Evolutionary conservation across 2,329 filamentous ascomycete species (phyloP), one percentile per base, ranked within the genome.

Genomic region (Beauveria rudraprayagi): DNA sequence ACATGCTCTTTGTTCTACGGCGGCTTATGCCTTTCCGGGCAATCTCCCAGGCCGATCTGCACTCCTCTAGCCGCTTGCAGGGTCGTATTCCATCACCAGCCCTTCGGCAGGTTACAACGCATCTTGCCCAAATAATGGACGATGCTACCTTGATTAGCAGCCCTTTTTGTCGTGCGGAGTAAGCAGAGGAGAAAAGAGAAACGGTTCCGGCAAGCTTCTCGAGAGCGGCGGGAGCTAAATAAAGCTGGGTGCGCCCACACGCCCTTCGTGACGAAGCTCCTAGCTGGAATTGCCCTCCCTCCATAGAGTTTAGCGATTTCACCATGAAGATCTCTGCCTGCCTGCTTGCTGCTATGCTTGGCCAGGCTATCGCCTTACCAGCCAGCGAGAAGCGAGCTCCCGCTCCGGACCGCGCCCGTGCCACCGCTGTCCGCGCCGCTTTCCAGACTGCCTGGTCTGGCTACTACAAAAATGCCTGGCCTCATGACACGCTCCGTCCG

Each of bases 401-500:
- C 17, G 34, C 52, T 22, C 61, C 61, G 5, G 52, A 63, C 41
- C 46, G 52, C n/a, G 51, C 16, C 9, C 56, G 61, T 37, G 61
- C 61, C 46, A 28, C 22, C 5, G 56, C 40, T 5, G 61, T 63
- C 46, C 56, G 56, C 40, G 28, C 85, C 60, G 86, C 86, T 0
- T 93, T 92, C 68, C 77, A 82, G 62, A 81, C 81, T 66, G 86
- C 88, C 3, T 92, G 89, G 88, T 74, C 85, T 62, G 89, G 87
- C 2, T 93, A 93, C 71, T 82, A 84, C 68, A 76, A 84, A 73
- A 84, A 90, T 73, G 90, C 90, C 0, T 93, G 90, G 64, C 89
- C 89, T 1, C 84, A 90, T 66, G 91, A 95, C 71, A 89, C 90
- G 48, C 76, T 95, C 9, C 79, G 77, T 63, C 90, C 91, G 0